Base-by-base conservation (phyloP, 2,329 filamentous ascomycete species). In the Ophiocordyceps sinensis region DNA sequence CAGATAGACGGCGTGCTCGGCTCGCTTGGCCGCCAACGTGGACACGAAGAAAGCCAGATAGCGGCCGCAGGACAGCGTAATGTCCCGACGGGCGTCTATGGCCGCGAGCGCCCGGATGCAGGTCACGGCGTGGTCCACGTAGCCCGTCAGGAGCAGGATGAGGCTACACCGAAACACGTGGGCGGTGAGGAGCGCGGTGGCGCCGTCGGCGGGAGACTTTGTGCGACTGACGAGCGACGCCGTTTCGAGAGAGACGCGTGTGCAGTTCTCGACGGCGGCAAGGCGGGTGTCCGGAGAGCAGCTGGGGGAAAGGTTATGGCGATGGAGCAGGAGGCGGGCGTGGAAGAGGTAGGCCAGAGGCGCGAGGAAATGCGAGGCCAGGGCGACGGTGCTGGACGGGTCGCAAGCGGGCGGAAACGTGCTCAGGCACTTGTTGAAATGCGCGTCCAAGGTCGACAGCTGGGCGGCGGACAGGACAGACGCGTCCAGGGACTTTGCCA, bases 91-190 rank as follows among this genome's bases (percentile, higher is more conserved):
- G n/a, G 78, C 70, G 26, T 81, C 79, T 42, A 95, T 79, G 2
- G 76, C 73, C 1, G 77, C 72, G 11, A 82, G 75, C 1, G 82
- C 78, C 41, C 83, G 76, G 11, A 89, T 70, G 49, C 88, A 86
- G 3, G 76, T 74, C 11, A 80, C 61, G 0, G 89, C 88, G 2
- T 79, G 71, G 5, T 81, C 75, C 53, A 81, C 83, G 40, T 85
- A 79, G 35, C 79, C 79, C 1, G 76, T 74, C 40, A 93, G 75
- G 19, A 89, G 73, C 5, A 95, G 67, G 43, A 95, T 78, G 1
- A 96, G 70, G 2, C 83, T 73, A 53, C 83, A 93, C 19, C 89
- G 82, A 76, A 93, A 95, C 36, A 94, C 70, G 56, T 96, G 91
- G 13, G 77, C 78, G 43, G 85, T 83, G 9, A 93, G 68, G 49